Conservation (phyloP, 805 yeast species). For the Cyberlindnera japonica region DNA sequence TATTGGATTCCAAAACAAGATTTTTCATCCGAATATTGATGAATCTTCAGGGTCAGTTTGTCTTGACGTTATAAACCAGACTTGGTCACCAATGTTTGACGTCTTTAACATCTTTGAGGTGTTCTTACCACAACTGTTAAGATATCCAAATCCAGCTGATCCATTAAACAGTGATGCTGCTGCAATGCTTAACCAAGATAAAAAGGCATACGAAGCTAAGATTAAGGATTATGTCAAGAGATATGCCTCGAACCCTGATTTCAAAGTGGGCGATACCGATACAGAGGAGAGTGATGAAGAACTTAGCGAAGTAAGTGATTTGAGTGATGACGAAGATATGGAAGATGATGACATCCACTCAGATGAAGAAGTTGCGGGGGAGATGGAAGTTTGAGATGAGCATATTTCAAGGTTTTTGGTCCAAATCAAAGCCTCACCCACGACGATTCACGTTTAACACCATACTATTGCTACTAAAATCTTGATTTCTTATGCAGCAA, state of each 20-base stretch:
- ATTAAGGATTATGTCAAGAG: conserved; percentile 71
- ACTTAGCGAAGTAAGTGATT: conserved; percentile 26
- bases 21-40: conserved; percentile 94
- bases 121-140: conserved; percentile 84
- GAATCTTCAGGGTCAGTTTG: conserved; percentile 89
- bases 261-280: conserved; percentile 43
- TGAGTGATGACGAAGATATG: conserved; percentile 24
- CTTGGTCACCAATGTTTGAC: conserved; percentile 98
- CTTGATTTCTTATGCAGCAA: no score
- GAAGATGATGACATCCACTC: conserved; percentile 15
- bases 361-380: conserved; percentile 22
- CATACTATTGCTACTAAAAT: no score
- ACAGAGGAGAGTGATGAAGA: conserved; percentile 43
- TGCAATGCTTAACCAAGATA: conserved; percentile 67
- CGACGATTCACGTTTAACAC: no score
- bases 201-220: conserved; percentile 57
- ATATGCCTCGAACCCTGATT: conserved; percentile 52
- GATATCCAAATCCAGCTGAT: conserved; percentile 92
- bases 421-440: no score
- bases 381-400: conserved; percentile 13
- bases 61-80: conserved; percentile 92
- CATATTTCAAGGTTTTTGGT: no score
- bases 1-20: conserved; percentile 86
- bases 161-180: conserved; percentile 93
- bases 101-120: conserved; percentile 86